Conservation (phyloP, 2,329 filamentous ascomycete genomes). For the Neopestalotiopsis sp. region DNA sequence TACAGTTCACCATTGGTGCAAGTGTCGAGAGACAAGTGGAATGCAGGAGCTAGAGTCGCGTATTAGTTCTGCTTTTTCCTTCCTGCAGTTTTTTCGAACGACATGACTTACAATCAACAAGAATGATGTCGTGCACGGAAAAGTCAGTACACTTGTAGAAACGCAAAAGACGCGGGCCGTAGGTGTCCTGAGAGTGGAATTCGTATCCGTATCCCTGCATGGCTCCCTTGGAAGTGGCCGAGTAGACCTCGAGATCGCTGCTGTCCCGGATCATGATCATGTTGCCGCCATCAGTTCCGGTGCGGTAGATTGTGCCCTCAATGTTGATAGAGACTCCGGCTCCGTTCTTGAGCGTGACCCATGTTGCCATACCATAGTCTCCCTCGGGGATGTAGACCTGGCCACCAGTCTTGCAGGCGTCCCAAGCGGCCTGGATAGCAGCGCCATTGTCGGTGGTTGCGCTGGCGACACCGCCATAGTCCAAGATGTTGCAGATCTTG, state of each 20-base stretch:
- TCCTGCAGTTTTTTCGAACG: no score
- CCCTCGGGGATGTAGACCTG: conserved; percentile 32
- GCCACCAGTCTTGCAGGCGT: conserved; percentile 51
- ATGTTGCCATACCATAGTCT: conserved; percentile 25
- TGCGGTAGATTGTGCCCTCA: conserved; percentile 38
- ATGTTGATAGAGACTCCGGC: conserved; percentile 38
- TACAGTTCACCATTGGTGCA: conserved; percentile 53
- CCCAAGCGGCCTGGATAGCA: conserved; percentile 33
- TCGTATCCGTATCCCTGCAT: conserved; percentile 54
- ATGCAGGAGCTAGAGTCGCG: conserved; percentile 30
- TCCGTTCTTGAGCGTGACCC: conserved; percentile 21
- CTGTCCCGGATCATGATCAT: conserved; percentile 24
- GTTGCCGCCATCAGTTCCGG: conserved; percentile 24
- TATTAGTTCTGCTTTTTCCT: background rate
- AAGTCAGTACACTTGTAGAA: conserved; percentile 48
- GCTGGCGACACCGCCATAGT: conserved; percentile 54
- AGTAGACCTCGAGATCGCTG: conserved; percentile 53
- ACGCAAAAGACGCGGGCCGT: conserved; percentile 49
- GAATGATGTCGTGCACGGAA: conserved; percentile 50
- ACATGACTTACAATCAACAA: conserved; percentile 45
- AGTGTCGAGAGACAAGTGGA: conserved; percentile 52
- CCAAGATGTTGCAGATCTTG: conserved; percentile 51
- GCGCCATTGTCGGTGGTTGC: conserved; percentile 46
- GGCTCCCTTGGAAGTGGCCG: conserved; percentile 44
- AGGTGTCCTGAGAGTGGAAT: conserved; percentile 39